Evolutionary conservation across 2,329 filamentous ascomycete genomes (phyloP).

Genomic region (Ceratocystis ficicola): DNA sequence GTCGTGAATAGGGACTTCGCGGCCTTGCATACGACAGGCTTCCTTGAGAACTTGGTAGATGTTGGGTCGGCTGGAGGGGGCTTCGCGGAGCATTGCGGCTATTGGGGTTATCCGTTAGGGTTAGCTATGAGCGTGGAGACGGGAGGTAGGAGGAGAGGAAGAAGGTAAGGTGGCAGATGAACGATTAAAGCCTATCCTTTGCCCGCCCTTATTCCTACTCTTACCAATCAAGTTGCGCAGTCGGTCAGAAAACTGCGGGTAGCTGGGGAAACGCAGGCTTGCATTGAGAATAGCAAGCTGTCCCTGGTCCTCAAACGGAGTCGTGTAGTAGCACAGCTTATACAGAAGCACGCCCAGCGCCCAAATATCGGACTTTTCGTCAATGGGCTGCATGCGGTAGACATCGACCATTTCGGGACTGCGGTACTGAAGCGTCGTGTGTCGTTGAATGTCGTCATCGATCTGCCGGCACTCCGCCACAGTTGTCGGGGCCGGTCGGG

Average conservation of each 20-base stretch:
- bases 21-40: conserved; percentile 77
- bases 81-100: conserved; percentile 86
- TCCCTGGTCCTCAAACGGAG: conserved; percentile 93
- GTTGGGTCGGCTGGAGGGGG: conserved; percentile 65
- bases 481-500: conserved; percentile 71
- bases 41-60: conserved; percentile 89
- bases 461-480: conserved; percentile 81
- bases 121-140: conserved; percentile 12
- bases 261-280: conserved; percentile 78
- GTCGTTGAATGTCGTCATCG: conserved; percentile 92
- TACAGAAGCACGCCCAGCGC: conserved; percentile 88
- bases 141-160: background rate
- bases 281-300: conserved; percentile 96
- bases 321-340: conserved; percentile 98
- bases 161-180: background rate
- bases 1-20: conserved; percentile 76
- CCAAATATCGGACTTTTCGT: conserved; percentile 99
- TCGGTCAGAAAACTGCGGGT: conserved; percentile 80
- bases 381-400: conserved; percentile 88
- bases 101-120: conserved; percentile 6
- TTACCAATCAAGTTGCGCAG: conserved; percentile 80
- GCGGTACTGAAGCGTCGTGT: conserved; percentile 93
- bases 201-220: too few species aligned
- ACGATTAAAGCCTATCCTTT: too few species aligned
- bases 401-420: conserved; percentile 99